phyloP scores from a whole-genome alignment of 805 yeast genomes.

The Candida maltosa region DNA sequence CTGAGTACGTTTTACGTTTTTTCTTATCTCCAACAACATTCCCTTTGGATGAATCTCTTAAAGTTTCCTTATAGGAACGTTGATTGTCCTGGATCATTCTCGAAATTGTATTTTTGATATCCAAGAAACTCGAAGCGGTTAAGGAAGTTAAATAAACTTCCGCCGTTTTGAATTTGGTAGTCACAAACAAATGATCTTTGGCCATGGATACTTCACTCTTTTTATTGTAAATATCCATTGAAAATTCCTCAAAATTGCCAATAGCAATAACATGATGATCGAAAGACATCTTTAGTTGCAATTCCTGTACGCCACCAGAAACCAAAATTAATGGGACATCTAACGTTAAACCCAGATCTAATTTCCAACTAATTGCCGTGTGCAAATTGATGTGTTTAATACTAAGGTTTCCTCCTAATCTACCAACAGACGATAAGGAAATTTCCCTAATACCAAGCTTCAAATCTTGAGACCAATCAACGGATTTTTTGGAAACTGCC shows the following conservation, averaged over 20 bases:
- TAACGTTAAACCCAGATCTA: constrained; percentile 34
- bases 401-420: constrained; percentile 70
- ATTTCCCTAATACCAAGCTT: constrained; percentile 56
- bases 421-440: constrained; percentile 60
- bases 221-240: constrained; percentile 66
- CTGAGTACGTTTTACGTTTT: constrained; percentile 1
- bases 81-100: constrained; percentile 73
- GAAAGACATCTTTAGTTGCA: constrained; percentile 64
- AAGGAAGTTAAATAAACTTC: constrained; percentile 74
- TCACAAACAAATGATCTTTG: constrained; percentile 61
- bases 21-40: constrained; percentile 2
- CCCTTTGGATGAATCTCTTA: constrained; percentile 48
- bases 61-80: constrained; percentile 70
- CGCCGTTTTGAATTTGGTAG: constrained; percentile 46
- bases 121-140: constrained; percentile 79
- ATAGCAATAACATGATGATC: constrained; percentile 86
- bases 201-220: constrained; percentile 45
- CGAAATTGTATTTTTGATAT: constrained; percentile 66
- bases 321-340: constrained; percentile 68
- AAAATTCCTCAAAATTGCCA: constrained; percentile 45
- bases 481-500: constrained; percentile 64
- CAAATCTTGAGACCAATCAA: constrained; percentile 70
- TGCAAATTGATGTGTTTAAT: constrained; percentile 50
- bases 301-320: constrained; percentile 50
- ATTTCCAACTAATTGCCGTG: constrained; percentile 71